Conservation (phyloP, 768 basidiomycete species). For the Suillus bovinus region DNA sequence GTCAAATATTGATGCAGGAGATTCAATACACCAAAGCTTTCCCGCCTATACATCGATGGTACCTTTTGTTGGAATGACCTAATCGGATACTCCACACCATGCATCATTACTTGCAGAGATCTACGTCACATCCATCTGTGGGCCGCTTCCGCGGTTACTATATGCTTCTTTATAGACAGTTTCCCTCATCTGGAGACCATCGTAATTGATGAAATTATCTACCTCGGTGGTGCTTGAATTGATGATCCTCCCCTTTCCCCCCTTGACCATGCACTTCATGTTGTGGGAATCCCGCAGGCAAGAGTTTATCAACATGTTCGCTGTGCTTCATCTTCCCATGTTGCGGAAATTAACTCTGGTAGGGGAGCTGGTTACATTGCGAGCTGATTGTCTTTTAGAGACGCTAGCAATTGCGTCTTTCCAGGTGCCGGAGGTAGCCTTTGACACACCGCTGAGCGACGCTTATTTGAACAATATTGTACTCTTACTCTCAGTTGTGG, state of each 20-base stretch:
- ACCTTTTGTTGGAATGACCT: background rate
- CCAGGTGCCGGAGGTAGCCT: too few species aligned
- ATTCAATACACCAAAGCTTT: too few species aligned
- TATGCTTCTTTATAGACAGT: background rate
- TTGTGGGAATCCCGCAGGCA: too few species aligned
- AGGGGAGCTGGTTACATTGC: too few species aligned
- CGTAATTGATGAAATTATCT: background rate
- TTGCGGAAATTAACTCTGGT: background rate
- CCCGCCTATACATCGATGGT: background rate
- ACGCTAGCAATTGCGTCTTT: background rate
- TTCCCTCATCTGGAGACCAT: background rate
- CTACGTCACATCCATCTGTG: background rate
- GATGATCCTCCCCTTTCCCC: background rate
- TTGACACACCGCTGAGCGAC: background rate
- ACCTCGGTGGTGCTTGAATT: background rate
- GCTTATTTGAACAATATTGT: background rate
- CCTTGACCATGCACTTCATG: too few species aligned
- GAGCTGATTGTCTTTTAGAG: background rate
- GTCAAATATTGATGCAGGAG: too few species aligned
- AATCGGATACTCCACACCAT: background rate
- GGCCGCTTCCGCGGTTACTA: background rate
- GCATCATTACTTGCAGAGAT: background rate
- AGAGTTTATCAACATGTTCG: background rate
- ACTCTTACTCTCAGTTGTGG: background rate
- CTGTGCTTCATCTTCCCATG: background rate